Base-by-base conservation (phyloP, 2,329 filamentous ascomycete genomes). In the Diaporthe eres region DNA sequence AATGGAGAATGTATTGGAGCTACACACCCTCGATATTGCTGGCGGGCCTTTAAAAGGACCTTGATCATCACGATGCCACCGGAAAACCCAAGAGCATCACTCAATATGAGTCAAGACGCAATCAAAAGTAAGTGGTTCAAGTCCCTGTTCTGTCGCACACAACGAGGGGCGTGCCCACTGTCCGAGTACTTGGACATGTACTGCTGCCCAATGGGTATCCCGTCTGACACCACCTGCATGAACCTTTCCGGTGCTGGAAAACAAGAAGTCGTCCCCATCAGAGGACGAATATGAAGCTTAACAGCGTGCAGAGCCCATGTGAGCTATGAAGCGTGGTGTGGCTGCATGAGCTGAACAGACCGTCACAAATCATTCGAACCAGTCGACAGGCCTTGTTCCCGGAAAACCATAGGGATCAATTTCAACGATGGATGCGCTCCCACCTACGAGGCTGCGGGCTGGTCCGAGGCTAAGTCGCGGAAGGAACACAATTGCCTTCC, bases 371-470 rank as follows among this genome's bases (percentile, higher is more conserved):
- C 65, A 39, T 31, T 12, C 9, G 4, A 28, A 39, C 47, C 5
- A 28, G 47, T 53, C 31, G 31, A 25, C 19, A 19, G n/a, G 31
- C 31, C 65, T 22, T 42, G 13, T 15, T 28, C 13, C 31, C 15
- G 34, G 17, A 25, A 13, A 28, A 31, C 25, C 22, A 19, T 17
- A 37, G 42, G 25, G 9, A 9, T 10, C 42, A 42, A 51, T n/a
- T 2, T 53, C 39, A 19, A 28, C 31, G n/a, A 31, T 31, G 68
- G 34, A 34, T 58, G 47, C 47, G 37, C 31, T 4, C 63, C 31
- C 7, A 63, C n/a, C 39, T 15, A 28, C 28, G 71, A 63, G 57
- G 57, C 28, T 61, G 44, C 31, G 71, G 71, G 57, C 22, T 72
- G 57, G 31, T 72, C 44, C 53, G 71, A 15, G n/a, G 39, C 57